Conservation (phyloP, 1,284 basidiomycete genomes). For the Trametes polyzona region DNA sequence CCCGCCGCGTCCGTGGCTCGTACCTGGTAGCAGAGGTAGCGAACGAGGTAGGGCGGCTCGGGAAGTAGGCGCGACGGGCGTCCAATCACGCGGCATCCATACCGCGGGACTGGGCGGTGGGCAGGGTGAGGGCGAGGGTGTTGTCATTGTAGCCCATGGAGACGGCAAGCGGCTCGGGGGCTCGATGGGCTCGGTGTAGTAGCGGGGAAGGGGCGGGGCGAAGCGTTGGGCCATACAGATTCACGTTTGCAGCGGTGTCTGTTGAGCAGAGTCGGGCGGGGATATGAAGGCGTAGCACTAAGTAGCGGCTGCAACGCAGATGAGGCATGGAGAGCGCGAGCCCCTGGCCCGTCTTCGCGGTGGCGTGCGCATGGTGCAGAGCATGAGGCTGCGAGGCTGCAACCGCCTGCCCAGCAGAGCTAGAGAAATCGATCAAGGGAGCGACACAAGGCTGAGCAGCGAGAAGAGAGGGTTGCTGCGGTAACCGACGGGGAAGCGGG, state of each 20-base stretch:
- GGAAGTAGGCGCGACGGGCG: not conserved
- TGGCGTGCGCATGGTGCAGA: constrained; percentile 4
- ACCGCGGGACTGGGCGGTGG: constrained; percentile 24
- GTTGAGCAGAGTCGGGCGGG: too few species aligned
- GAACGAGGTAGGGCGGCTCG: constrained; percentile 3
- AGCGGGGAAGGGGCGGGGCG: not conserved
- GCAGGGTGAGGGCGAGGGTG: constrained; percentile 19
- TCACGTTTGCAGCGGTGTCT: too few species aligned
- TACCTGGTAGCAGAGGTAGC: constrained; percentile 18
- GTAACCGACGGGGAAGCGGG: too few species aligned
- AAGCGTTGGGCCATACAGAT: not conserved
- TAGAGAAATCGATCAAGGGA: not conserved
- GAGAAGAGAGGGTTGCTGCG: too few species aligned
- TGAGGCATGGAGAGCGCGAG: constrained; percentile 19
- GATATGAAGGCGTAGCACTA: constrained; percentile 1
- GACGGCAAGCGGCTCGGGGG: constrained; percentile 12
- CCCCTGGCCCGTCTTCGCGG: not conserved
- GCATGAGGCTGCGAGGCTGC: constrained; percentile 5
- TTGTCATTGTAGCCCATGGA: constrained; percentile 22
- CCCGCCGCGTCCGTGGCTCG: not conserved
- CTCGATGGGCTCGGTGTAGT: constrained; percentile 11
- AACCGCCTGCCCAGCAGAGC: constrained; percentile 6
- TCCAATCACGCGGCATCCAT: constrained; percentile 22
- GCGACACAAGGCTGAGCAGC: not conserved
- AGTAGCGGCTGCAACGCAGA: constrained; percentile 20